Conservation (phyloP, 768 basidiomycete species). For the Kwoniella bestiolae region DNA sequence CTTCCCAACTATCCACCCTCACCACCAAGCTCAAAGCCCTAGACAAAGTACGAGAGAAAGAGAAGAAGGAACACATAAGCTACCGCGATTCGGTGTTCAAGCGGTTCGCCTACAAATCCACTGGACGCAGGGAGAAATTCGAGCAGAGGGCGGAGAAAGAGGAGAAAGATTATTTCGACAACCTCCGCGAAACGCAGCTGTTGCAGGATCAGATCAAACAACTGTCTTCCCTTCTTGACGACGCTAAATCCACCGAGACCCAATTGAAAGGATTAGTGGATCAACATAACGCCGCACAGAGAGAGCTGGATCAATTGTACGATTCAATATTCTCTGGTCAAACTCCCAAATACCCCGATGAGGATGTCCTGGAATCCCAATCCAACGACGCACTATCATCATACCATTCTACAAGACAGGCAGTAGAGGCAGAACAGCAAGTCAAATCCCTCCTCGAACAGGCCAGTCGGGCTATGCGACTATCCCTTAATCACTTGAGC, state of each 20-base stretch:
- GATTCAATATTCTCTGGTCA: conserved; percentile 4
- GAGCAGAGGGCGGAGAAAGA: background rate
- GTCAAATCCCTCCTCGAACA: background rate
- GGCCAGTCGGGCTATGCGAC: conserved; percentile 1
- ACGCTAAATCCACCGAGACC: background rate
- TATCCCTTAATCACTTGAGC: background rate
- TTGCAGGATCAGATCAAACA: background rate
- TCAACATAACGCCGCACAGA: conserved; percentile 4
- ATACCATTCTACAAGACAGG: background rate
- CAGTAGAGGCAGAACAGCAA: background rate
- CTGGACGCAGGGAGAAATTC: conserved; percentile 6
- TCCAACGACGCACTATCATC: background rate
- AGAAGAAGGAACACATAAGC: conserved; percentile 1
- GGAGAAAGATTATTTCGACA: conserved; percentile 9
- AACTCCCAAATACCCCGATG: background rate
- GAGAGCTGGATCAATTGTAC: conserved; percentile 3
- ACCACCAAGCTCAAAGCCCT: background rate
- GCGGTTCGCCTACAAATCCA: conserved; percentile 1
- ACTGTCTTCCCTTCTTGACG: background rate
- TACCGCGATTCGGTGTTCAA: conserved; percentile 6
- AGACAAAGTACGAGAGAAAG: background rate
- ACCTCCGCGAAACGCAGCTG: background rate
- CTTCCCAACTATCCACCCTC: background rate
- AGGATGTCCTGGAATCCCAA: background rate
- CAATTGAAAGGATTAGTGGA: background rate